Conservation (phyloP, 164 flowering plant species). For the Paratinospora sagittata region DNA sequence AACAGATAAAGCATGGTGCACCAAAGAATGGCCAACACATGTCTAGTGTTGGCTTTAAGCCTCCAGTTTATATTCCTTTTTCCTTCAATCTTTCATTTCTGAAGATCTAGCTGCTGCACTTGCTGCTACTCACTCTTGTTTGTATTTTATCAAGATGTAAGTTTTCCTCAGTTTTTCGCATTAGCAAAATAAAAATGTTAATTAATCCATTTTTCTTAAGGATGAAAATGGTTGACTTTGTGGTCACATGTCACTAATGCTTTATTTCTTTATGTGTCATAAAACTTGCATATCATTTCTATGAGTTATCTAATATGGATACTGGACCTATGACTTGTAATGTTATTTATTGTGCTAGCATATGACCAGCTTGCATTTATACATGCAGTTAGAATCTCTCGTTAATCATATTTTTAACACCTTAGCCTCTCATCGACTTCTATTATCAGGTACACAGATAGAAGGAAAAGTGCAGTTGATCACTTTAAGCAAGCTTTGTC, state of each 20-base stretch:
- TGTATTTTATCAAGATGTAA: background rate
- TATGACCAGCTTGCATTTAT: background rate
- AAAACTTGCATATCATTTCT: background rate
- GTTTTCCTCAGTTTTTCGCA: background rate
- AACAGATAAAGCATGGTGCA: too few species aligned
- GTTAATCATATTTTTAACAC: conserved; percentile 3
- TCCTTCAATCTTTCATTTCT: too few species aligned
- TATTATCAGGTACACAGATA: conserved; percentile 77
- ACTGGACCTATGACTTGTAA: background rate
- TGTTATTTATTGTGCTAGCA: background rate
- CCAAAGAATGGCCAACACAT: too few species aligned
- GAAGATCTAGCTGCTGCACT: background rate
- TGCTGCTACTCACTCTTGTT: background rate
- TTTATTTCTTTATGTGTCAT: background rate
- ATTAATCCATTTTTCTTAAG: background rate
- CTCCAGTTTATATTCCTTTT: too few species aligned
- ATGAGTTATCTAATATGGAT: background rate
- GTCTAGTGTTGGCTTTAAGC: too few species aligned
- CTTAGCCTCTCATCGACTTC: conserved; percentile 12
- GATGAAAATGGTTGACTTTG: background rate
- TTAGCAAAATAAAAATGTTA: background rate
- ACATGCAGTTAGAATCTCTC: background rate
- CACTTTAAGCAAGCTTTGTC: conserved; percentile 89
- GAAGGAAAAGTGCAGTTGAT: conserved; percentile 69
- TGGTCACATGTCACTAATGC: too few species aligned